Base-by-base conservation (phyloP, 2,329 filamentous ascomycete genomes). In the Hymenoscyphus infarciens region DNA sequence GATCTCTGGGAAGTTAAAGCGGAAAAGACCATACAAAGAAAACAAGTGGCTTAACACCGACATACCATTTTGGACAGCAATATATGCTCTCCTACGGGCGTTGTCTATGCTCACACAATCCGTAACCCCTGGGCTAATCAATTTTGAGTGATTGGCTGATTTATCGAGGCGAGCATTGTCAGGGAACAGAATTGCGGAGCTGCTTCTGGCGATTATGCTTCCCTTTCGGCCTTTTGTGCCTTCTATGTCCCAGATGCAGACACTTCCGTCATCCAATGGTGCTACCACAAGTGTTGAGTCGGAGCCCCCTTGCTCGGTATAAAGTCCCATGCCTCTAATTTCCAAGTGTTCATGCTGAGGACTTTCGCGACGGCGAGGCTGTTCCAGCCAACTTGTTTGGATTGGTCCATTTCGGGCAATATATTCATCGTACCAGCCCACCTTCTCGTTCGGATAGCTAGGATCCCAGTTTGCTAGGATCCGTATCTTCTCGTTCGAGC, bases 371-470 rank as follows among this genome's bases (percentile, higher is more conserved):
- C 79, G 72, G 10, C 76, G 76, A 8, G 88, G 87, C 61, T 84
- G 81, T 72, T 92, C 83, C 52, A 96, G 80, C 93, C 93, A 97
- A 69, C 83, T 88, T 60, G 92, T 79, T 15, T 82, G 82, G n/a
- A 92, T 81, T 0, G 88, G 87, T 0, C 86, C 92, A 75, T 93
- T 83, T 38, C 93, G 83, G 60, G 93, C 91, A 66, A 96, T 88
- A 72, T 92, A 97, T 75, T 97, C 93, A 61, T 90, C 84, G 74
- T 96, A 97, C 89, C 92, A 97, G 57, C 90, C 86, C 22, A 93
- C 81, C 49, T 80, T 80, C 76, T 97, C 92, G 4, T 77, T 78
- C 0, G 87, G 84, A 66, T 89, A 92, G 0, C 85, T 85, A 0
- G 91, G 91, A 69, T 97, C 91, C 92, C 92, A 97, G 68, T 91